Evolutionary conservation across 2,329 filamentous ascomycete genomes (phyloP).

Genomic region (Talaromyces funiculosus): DNA sequence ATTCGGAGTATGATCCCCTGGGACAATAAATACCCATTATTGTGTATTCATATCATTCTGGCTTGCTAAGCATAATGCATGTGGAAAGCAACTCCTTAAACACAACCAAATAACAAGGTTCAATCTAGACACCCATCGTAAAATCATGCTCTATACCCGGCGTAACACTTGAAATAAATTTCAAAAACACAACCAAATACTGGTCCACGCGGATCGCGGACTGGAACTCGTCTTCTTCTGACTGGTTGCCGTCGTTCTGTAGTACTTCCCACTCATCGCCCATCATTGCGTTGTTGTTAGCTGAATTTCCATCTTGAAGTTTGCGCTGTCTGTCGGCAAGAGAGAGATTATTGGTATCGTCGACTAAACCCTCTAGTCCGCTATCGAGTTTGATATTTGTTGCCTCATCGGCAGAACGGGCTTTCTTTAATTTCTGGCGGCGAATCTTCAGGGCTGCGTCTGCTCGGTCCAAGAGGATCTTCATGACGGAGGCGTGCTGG

Average conservation of each 20-base stretch:
- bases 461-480: constrained; percentile 88
- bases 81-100: neutral
- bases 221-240: constrained; percentile 42
- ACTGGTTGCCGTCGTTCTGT: constrained; percentile 39
- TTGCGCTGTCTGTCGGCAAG: constrained; percentile 45
- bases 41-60: neutral
- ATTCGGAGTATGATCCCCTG: no score
- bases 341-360: constrained; percentile 63
- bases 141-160: constrained; percentile 97
- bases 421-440: constrained; percentile 69
- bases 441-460: constrained; percentile 88
- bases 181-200: constrained; percentile 48
- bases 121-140: constrained; percentile 76
- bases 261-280: constrained; percentile 62
- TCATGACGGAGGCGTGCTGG: constrained; percentile 97
- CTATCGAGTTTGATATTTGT: constrained; percentile 44
- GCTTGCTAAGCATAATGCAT: neutral
- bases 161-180: constrained; percentile 82
- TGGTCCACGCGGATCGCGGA: constrained; percentile 47
- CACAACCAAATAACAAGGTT: neutral
- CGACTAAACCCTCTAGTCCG: constrained; percentile 80
- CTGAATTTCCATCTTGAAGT: neutral
- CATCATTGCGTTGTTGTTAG: constrained; percentile 1
- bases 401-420: constrained; percentile 41
- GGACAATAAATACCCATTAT: neutral